phyloP scores from a whole-genome alignment of 208 protist species.

The Vickermania spadyakhi region DNA sequence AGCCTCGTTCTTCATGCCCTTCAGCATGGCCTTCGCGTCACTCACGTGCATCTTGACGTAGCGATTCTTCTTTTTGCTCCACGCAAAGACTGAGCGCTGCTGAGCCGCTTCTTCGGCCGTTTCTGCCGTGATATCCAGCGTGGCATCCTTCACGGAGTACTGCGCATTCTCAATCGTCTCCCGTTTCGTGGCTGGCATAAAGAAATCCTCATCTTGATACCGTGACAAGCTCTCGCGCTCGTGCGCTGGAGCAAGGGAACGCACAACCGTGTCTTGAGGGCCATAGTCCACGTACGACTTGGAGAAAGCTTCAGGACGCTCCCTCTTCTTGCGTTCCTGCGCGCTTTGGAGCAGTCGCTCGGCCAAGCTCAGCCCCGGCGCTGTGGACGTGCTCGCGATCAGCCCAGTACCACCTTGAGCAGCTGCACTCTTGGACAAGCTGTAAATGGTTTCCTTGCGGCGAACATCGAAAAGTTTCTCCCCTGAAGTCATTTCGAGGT shows the following conservation, averaged over 20 bases:
- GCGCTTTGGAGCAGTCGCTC: constrained; percentile 72
- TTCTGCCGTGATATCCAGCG: constrained; percentile 81
- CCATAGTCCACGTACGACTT: constrained; percentile 13
- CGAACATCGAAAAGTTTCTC: constrained; percentile 73
- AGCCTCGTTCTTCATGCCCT: constrained; percentile 87
- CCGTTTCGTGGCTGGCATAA: constrained; percentile 51
- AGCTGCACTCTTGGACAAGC: constrained; percentile 12
- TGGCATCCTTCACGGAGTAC: constrained; percentile 85
- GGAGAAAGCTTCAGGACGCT: constrained; percentile 13
- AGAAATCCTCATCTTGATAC: constrained; percentile 76
- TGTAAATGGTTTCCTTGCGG: constrained; percentile 52
- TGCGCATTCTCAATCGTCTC: constrained; percentile 69
- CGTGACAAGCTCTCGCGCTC: constrained; percentile 10
- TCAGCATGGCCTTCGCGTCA: constrained; percentile 83
- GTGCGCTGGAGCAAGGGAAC: constrained; percentile 1
- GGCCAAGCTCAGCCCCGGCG: constrained; percentile 38
- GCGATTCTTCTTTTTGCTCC: constrained; percentile 91
- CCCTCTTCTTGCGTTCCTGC: constrained; percentile 74
- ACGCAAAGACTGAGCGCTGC: constrained; percentile 85
- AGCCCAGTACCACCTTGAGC: background rate
- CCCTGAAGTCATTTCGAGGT: constrained; percentile 67
- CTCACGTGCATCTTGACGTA: constrained; percentile 88
- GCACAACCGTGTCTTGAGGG: constrained; percentile 11
- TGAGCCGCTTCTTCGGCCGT: constrained; percentile 70
- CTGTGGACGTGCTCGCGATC: background rate